Percentiles rank a stretch among this genome's conserved stretches.
Conservation (phyloP, 169 alveolate genomes). For the Cryptosporidium xiaoi region DNA sequence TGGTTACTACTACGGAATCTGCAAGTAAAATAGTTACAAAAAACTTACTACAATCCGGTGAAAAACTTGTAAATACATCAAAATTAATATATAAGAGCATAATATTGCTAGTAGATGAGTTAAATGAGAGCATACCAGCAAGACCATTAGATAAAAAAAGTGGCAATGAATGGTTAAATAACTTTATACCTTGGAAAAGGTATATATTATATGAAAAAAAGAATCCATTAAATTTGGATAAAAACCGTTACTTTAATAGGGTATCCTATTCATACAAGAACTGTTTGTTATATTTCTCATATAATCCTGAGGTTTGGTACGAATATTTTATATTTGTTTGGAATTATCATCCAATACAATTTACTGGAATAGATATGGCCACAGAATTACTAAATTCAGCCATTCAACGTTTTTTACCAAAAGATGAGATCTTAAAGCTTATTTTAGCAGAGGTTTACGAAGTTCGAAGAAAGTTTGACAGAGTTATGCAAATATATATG, state of each 20-base stretch:
- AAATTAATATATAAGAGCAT: conserved; percentile 55
- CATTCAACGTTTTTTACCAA: conserved; percentile 64
- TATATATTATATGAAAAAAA: conserved; percentile 41
- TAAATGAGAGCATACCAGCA: conserved; percentile 58
- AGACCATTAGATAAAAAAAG: conserved; percentile 42
- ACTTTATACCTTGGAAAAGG: conserved; percentile 61
- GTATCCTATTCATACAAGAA: conserved; percentile 63
- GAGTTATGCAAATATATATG: conserved; percentile 31
- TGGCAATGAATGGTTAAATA: conserved; percentile 41
- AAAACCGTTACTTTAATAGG: conserved; percentile 33
- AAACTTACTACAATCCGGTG: conserved; percentile 59
- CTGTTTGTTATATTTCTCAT: conserved; percentile 60
- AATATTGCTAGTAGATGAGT: conserved; percentile 13
- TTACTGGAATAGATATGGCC: conserved; percentile 56
- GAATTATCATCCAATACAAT: conserved; percentile 55
- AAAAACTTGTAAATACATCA: conserved; percentile 46
- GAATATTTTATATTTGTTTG: conserved; percentile 73
- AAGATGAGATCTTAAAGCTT: conserved; percentile 58
- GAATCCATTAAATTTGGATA: conserved; percentile 50
- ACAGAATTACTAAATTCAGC: conserved; percentile 49
- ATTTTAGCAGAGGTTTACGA: conserved; percentile 71
- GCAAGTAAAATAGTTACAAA: conserved; percentile 55
- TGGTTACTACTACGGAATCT: conserved; percentile 39
- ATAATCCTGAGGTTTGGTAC: conserved; percentile 70
- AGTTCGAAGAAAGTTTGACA: conserved; percentile 37